Evolutionary conservation across 169 alveolate species (phyloP), one percentile per base, ranked within the genome.

Genomic region (Plasmodium vivax): DNA sequence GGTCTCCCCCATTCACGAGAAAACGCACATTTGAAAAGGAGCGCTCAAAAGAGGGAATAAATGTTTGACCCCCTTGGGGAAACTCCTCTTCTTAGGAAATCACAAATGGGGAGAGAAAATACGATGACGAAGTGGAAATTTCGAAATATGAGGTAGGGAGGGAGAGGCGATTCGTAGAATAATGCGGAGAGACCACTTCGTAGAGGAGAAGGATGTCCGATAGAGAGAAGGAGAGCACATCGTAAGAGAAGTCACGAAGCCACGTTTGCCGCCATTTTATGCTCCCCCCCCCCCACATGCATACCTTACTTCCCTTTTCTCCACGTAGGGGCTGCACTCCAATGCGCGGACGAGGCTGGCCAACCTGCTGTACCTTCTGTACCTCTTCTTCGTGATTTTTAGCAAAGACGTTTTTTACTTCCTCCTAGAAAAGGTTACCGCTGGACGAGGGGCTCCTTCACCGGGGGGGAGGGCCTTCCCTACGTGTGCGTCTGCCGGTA

Each of bases 331-430:
- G 32, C 71, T 79, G 41, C 43, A 43, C 38, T 27, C 82, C 51
- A 47, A 58, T 8, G 12, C 32, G 43, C 2, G 19, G 45, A 79
- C 82, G 51, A 54, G 72, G 47, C 72, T 88, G 30, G 54, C 12
- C 58, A 56, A 43, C 12, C 43, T 34, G 32, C 27, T 77, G 45
- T 77, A 30, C 45, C n/a, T 79, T 38, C 77, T 88, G 45, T 88
- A 88, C 72, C 82, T 88, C 79, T 56, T 77, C 82, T 79, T 88
- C n/a, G 73, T 88, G 19, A 68, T 88, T 36, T 88, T 88, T 79
- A 56, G 90, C 47, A 88, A 88, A 88, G 94, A 88, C 36, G 34
- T 88, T 88, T 79, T 88, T 23, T 79, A 79, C 19, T n/a, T 88
- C 14, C 47, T 79, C 41, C 45, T 88, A 36, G 84, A 88, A 34